A percentile compares a stretch with the other conserved stretches of the same genome.
These are phyloP conservation scores for Borealophlyctis nickersoniae DNA, from an alignment of 192 early-diverging fungal species.

Conservation along the genomic window DNA sequence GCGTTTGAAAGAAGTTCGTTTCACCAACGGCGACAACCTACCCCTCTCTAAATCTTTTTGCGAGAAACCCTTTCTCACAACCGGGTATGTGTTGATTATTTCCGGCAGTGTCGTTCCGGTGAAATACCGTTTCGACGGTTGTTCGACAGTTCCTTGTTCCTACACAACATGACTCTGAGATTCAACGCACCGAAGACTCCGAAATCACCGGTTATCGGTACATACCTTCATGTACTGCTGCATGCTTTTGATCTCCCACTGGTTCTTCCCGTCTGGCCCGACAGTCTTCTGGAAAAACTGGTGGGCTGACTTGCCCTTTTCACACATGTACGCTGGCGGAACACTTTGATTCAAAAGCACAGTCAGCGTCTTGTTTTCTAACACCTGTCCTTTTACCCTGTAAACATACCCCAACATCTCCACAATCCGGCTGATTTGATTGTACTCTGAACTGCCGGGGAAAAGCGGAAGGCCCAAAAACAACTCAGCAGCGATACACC, in stretches of 20 bases:
- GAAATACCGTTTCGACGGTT: slow-evolving; percentile 92
- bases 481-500: slow-evolving; percentile 97
- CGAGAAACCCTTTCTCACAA: slow-evolving; percentile 63
- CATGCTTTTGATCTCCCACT: slow-evolving; percentile 73
- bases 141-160: slow-evolving; percentile 81
- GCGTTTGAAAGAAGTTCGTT: slow-evolving; percentile 2
- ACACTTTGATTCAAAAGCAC: slow-evolving; percentile 32
- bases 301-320: slow-evolving; percentile 83
- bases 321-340: slow-evolving; percentile 89
- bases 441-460: slow-evolving; percentile 93
- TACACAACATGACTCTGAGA: too few species aligned
- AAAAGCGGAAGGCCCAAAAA: slow-evolving; percentile 93
- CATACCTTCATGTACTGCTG: slow-evolving; percentile 72
- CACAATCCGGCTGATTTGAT: slow-evolving; percentile 91
- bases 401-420: slow-evolving; percentile 81
- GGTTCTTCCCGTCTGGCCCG: slow-evolving; percentile 41
- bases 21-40: slow-evolving; percentile 26
- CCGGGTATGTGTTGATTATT: slow-evolving; percentile 82
- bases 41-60: slow-evolving; percentile 73
- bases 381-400: background rate
- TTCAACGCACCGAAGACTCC: too few species aligned
- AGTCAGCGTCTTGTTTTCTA: background rate
- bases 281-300: slow-evolving; percentile 77
- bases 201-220: too few species aligned
- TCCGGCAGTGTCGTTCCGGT: slow-evolving; percentile 80